Evolutionary conservation across 2,329 filamentous ascomycete genomes (phyloP).

Genomic region (Talaromyces sp.): DNA sequence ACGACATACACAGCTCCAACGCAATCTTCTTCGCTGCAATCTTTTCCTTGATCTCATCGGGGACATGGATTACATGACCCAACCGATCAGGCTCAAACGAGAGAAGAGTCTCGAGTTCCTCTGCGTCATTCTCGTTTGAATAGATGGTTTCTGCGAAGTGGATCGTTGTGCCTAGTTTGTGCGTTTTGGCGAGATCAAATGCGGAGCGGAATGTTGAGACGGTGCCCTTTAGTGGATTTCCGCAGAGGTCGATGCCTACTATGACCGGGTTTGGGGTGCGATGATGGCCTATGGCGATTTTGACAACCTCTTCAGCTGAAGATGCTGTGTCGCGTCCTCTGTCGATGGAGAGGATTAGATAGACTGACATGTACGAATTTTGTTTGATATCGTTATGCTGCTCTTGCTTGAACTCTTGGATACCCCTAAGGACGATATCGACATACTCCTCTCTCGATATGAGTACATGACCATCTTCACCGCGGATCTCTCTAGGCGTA

Average conservation of each 20-base stretch:
- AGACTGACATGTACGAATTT: constrained; percentile 52
- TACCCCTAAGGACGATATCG: constrained; percentile 61
- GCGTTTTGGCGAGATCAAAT: constrained; percentile 56
- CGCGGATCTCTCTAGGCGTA: constrained; percentile 64
- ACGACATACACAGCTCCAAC: constrained; percentile 74
- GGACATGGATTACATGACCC: constrained; percentile 76
- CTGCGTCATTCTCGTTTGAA: constrained; percentile 52
- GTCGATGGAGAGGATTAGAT: constrained; percentile 73
- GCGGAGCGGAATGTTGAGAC: constrained; percentile 56
- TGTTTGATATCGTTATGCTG: background rate
- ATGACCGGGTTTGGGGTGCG: constrained; percentile 41
- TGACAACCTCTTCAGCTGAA: constrained; percentile 62
- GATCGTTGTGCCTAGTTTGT: constrained; percentile 62
- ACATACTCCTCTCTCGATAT: constrained; percentile 65
- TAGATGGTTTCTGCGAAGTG: constrained; percentile 69
- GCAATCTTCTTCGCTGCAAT: constrained; percentile 58
- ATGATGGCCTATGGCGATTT: constrained; percentile 61
- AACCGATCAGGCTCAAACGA: constrained; percentile 65
- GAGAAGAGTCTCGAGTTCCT: constrained; percentile 64
- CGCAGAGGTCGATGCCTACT: constrained; percentile 75
- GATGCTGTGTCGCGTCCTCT: constrained; percentile 54
- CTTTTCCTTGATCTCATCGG: constrained; percentile 55
- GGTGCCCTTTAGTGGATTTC: constrained; percentile 64
- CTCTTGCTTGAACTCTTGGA: constrained; percentile 50
- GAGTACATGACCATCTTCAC: constrained; percentile 29